Percentiles rank a stretch among this genome's conserved stretches.
These are phyloP conservation scores for Quercus phellos DNA, from an alignment of 331 rosid genomes.

Conservation along the genomic window DNA sequence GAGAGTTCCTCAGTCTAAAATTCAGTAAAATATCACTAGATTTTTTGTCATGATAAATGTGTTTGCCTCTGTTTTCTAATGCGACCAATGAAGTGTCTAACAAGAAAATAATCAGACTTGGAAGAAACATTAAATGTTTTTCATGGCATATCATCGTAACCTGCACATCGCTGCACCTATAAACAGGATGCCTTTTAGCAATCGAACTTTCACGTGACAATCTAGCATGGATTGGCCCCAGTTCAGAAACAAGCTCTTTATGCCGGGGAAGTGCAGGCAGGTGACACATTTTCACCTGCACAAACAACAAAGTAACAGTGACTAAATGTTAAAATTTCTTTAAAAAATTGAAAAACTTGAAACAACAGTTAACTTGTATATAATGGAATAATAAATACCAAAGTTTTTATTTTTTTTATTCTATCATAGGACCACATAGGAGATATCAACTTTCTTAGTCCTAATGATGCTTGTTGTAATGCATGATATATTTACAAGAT, in stretches of 20 bases:
- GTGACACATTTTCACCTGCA: constrained; percentile 61
- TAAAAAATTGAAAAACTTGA: background rate
- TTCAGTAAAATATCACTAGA: background rate
- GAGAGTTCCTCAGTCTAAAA: background rate
- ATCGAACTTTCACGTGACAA: constrained; percentile 45
- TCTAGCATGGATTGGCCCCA: constrained; percentile 66
- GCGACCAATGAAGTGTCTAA: background rate
- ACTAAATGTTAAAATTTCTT: background rate
- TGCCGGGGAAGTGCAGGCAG: constrained; percentile 74
- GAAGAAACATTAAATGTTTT: constrained; percentile 13
- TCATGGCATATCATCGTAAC: constrained; percentile 36
- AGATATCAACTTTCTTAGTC: background rate
- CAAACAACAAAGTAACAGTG: background rate
- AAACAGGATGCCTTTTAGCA: constrained; percentile 76
- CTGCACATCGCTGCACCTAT: constrained; percentile 86
- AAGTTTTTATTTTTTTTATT: too few relatives aligned
- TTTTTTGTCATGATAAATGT: background rate
- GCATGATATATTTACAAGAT: background rate
- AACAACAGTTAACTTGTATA: background rate
- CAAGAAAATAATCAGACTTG: background rate
- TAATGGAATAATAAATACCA: too few relatives aligned
- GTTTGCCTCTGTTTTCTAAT: background rate
- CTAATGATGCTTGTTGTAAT: background rate
- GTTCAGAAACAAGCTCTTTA: constrained; percentile 58
- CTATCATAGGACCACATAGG: background rate